Evolutionary conservation across 2,329 filamentous ascomycete genomes (phyloP).

Genomic region (Fusarium sp.): DNA sequence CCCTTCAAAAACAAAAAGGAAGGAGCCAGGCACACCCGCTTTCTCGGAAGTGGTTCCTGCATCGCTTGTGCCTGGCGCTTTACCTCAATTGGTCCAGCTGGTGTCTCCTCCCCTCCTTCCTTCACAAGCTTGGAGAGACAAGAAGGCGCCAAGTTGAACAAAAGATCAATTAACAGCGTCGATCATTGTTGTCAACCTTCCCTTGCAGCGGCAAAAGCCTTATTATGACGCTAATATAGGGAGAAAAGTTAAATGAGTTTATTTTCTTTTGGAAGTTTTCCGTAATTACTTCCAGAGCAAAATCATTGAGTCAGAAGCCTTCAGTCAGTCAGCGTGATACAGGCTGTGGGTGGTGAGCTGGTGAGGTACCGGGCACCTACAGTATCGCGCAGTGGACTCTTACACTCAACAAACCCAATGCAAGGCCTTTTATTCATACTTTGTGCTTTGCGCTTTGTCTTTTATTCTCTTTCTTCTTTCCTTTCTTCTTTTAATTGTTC

Average conservation of each 20-base stretch:
- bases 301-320: neutral
- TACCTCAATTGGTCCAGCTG: conserved; percentile 17
- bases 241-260: conserved; percentile 34
- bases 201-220: conserved; percentile 4
- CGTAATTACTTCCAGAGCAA: conserved; percentile 9
- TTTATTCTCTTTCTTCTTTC: neutral
- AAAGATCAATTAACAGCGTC: neutral
- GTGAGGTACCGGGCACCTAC: neutral
- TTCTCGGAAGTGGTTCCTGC: conserved; percentile 40
- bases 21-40: conserved; percentile 32
- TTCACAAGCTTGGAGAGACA: neutral
- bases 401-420: neutral
- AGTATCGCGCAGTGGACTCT: neutral
- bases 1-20: neutral
- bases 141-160: conserved; percentile 12
- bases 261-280: conserved; percentile 6
- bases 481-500: neutral
- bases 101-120: neutral
- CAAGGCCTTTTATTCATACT: neutral
- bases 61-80: conserved; percentile 42
- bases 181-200: conserved; percentile 19
- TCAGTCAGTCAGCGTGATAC: neutral
- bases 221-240: conserved; percentile 25
- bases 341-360: neutral
- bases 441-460: neutral